These are phyloP conservation scores for Malassezia equina DNA, from an alignment of 1,284 basidiomycete genomes.

Conservation along the genomic window DNA sequence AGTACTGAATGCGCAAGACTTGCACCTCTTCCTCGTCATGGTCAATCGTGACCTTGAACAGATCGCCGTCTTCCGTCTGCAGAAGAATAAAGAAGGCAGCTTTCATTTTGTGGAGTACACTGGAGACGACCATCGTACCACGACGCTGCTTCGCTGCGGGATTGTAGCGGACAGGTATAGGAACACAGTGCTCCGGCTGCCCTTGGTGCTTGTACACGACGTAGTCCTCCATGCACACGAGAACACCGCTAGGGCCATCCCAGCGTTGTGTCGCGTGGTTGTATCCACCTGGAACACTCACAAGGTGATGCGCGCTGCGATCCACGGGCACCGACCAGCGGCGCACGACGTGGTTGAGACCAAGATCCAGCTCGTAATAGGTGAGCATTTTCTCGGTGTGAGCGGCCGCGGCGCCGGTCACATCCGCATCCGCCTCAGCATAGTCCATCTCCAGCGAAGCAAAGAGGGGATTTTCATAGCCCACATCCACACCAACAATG, in stretches of 20 bases:
- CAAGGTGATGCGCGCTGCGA: slow-evolving; percentile 29
- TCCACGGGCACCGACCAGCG: slow-evolving; percentile 44
- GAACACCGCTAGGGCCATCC: slow-evolving; percentile 46
- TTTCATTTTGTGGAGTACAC: slow-evolving; percentile 47
- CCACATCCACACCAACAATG: slow-evolving; percentile 44
- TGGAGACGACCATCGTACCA: slow-evolving; percentile 38
- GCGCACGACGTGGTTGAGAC: slow-evolving; percentile 47
- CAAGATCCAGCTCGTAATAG: slow-evolving; percentile 48
- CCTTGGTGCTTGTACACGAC: slow-evolving; percentile 46
- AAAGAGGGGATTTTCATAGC: slow-evolving; percentile 46
- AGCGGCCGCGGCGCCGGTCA: slow-evolving; percentile 36
- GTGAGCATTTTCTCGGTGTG: slow-evolving; percentile 35
- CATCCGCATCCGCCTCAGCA: slow-evolving; percentile 41
- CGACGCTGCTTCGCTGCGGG: slow-evolving; percentile 16
- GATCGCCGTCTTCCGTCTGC: slow-evolving; percentile 43
- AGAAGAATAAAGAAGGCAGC: slow-evolving; percentile 44
- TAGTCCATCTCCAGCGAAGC: slow-evolving; percentile 46
- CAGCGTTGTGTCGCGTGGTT: slow-evolving; percentile 42
- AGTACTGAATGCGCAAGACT: slow-evolving; percentile 45
- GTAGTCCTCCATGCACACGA: slow-evolving; percentile 46
- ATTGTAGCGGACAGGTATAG: slow-evolving; percentile 35
- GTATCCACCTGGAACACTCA: slow-evolving; percentile 45
- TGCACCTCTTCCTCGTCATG: slow-evolving; percentile 44
- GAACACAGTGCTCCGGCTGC: slow-evolving; percentile 38
- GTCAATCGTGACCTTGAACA: slow-evolving; percentile 47